Base-by-base conservation (phyloP, 2,329 filamentous ascomycete genomes). In the Pyrenophora teres region DNA sequence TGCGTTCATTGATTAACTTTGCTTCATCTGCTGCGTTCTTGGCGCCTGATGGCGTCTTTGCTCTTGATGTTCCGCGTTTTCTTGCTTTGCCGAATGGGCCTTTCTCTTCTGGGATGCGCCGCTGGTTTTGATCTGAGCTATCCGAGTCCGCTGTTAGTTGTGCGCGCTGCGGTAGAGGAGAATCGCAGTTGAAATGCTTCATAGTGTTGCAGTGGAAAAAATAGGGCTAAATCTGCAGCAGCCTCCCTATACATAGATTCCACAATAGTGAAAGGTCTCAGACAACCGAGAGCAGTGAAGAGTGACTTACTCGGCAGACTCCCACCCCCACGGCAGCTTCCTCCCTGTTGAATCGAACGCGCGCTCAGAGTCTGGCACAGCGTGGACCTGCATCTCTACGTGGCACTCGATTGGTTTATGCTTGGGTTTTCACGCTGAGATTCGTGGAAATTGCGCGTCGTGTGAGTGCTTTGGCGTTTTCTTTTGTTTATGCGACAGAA, bases 311-410 rank as follows among this genome's bases (percentile, higher is more conserved):
- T 85, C 82, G 70, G 82, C 81, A 65, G 80, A 84, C 57, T 85
- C 80, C 68, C 83, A 84, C 13, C 77, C 83, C 83, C 83, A 87
- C n/a, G 85, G 84, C 42, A 87, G 67, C 46, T 78, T 75, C 61
- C 82, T 81, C 42, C 84, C 84, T 41, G 80, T 80, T 46, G 81
- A 78, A 64, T 86, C 83, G 63, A 78, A 77, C 27, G 82, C 83
- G 64, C 83, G 81, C 71, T 87, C 85, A 60, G 83, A 79, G 46
- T 82, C 82, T 30, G 84, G 83, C 9, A 87, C 84, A 27, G 82
- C 83, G 70, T 87, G 84, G 44, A 87, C 83, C 71, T 87, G 84
- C 81, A 87, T 87, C 49, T 74, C 75, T 21, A 15, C 13, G 12
- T 33, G n/a, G 7, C 44, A 9, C 21, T 43, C 12, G n/a, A 23